These are phyloP conservation scores for Liquidambar formosana DNA, from an alignment of 164 flowering plant species.

Conservation along the genomic window DNA sequence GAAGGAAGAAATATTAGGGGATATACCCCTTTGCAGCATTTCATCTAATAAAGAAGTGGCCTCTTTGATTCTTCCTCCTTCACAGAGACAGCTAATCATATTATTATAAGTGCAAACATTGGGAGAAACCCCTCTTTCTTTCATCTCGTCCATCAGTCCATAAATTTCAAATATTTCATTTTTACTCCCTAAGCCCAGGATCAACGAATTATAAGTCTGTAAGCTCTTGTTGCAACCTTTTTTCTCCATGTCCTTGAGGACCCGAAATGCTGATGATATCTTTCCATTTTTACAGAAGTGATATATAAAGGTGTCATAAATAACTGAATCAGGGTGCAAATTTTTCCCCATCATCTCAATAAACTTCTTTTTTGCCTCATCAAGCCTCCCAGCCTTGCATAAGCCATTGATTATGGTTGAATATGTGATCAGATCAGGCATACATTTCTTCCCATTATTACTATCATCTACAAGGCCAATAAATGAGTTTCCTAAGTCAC, in stretches of 20 bases:
- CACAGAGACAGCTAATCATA: slow-evolving; percentile 65
- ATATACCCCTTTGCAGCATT: slow-evolving; percentile 66
- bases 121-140: slow-evolving; percentile 61
- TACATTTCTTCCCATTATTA: slow-evolving; percentile 49
- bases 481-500: slow-evolving; percentile 66
- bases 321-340: slow-evolving; percentile 61
- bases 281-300: slow-evolving; percentile 72
- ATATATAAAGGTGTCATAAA: slow-evolving; percentile 66
- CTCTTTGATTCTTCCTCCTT: slow-evolving; percentile 61
- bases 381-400: slow-evolving; percentile 75
- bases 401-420: slow-evolving; percentile 66
- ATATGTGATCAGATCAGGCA: slow-evolving; percentile 81
- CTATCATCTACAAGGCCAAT: slow-evolving; percentile 57
- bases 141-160: slow-evolving; percentile 83
- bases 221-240: slow-evolving; percentile 61
- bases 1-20: slow-evolving; percentile 69
- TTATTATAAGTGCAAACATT: slow-evolving; percentile 69
- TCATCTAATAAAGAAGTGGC: slow-evolving; percentile 69
- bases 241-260: slow-evolving; percentile 92
- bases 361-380: slow-evolving; percentile 85
- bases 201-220: slow-evolving; percentile 76
- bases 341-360: slow-evolving; percentile 73
- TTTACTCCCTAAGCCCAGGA: slow-evolving; percentile 67
- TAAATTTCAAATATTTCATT: slow-evolving; percentile 69
- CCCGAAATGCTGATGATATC: slow-evolving; percentile 79